Conservation (phyloP, 1,284 basidiomycete genomes). For the Tausonia pullulans region DNA sequence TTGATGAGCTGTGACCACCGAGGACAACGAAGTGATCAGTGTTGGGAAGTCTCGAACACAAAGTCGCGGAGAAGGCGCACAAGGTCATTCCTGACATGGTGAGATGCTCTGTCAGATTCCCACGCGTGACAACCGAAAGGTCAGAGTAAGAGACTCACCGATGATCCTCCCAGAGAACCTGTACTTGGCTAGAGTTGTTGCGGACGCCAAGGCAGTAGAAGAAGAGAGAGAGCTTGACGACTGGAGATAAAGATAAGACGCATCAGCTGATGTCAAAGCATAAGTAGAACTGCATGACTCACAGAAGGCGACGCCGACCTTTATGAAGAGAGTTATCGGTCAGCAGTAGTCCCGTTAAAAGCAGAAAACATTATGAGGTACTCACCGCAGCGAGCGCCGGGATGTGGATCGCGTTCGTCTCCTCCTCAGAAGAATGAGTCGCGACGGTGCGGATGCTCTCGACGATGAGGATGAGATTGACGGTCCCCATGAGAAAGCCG, state of each 20-base stretch:
- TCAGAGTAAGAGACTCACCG: too few relatives aligned
- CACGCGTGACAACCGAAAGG: too few relatives aligned
- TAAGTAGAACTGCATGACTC: neutral
- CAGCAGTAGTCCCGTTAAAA: too few relatives aligned
- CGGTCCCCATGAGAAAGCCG: slow-evolving; percentile 41
- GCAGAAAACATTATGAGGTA: slow-evolving; percentile 41
- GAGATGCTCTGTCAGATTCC: too few relatives aligned
- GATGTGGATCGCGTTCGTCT: slow-evolving; percentile 61
- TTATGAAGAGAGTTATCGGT: neutral
- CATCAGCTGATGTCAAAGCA: neutral
- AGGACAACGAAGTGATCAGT: neutral
- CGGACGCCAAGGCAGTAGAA: slow-evolving; percentile 73
- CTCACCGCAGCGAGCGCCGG: slow-evolving; percentile 71
- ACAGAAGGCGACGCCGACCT: too few relatives aligned
- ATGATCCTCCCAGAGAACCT: slow-evolving; percentile 79
- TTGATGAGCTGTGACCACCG: neutral
- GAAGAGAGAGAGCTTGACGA: slow-evolving; percentile 74
- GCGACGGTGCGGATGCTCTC: slow-evolving; percentile 64
- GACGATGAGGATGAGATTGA: slow-evolving; percentile 57
- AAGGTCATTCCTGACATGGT: too few relatives aligned
- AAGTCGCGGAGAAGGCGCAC: slow-evolving; percentile 17
- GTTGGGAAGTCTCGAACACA: neutral
- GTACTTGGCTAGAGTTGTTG: slow-evolving; percentile 73
- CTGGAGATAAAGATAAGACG: slow-evolving; percentile 33
- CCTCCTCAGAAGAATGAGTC: slow-evolving; percentile 43